Base-by-base conservation (phyloP, 768 basidiomycete genomes). In the Naganishia kalamii region DNA sequence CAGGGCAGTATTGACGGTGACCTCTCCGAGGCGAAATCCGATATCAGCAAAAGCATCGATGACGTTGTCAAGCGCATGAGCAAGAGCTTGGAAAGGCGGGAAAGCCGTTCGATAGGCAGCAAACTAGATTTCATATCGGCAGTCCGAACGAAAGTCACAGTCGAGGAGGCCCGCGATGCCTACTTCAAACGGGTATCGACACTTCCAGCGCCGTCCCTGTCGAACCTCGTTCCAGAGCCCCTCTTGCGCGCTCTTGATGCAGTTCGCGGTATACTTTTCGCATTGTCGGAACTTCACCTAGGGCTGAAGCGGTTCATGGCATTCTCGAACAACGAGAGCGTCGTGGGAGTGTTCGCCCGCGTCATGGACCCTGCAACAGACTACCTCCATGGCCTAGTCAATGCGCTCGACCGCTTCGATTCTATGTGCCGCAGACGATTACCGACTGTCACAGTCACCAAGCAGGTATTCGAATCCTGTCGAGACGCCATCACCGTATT, bases 151-250 rank as follows among this genome's bases (percentile, higher is more conserved):
- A 21, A 35, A 37, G 19, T 35, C 21, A 57, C 68, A 0, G 85
- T 88, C 78, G 86, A 90, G 44, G 83, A 84, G 3, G 90, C 93
- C 72, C 85, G 89, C 25, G 88, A 91, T 72, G 89, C 90, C 1
- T 98, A 99, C 78, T 99, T 99, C 80, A 87, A 88, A 40, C 86
- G 92, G n/a, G 81, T 94, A 25, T 92, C 91, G 1, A 85, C 87
- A 33, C 80, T 91, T 4, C 88, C 88, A 1, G 79, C 81, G 0
- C 83, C 84, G 33, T 79, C 82, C 8, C 82, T 85, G 33, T 82
- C 85, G 21, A 84, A 83, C 69, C 82, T 85, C 3, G 52, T 60
- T 19, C 89, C 93, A 0, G 79, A 82, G 17, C 79, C 87, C 15
- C 81, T 98, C 8, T 79, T 86, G 23, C 81, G 81, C 43, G 81